Evolutionary conservation across 257 asterid species (phyloP), one percentile per base, ranked within the genome.

Genomic region (Lantana camara): DNA sequence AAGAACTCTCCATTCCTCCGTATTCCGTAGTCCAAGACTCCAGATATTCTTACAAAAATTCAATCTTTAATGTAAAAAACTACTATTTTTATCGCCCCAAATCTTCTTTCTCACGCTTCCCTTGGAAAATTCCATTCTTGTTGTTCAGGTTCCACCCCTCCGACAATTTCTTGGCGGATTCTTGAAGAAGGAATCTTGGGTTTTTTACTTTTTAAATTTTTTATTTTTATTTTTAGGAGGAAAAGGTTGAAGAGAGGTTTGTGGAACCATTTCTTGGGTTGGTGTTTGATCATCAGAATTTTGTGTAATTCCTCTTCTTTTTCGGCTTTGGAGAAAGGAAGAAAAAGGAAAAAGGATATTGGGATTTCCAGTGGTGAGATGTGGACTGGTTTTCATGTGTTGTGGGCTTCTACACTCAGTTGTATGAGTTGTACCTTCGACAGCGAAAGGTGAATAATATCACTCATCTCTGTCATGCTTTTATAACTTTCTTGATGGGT

Each of bases 341-440:
- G 12, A 24, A 30, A 12, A 34, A 15, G 16, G 1, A 30, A 12
- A 34, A 15, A 9, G 1, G 47, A 17, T 12, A 55, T 50, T 55
- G 73, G 65, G 15, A 45, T 63, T 69, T 35, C 64, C 42, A 32
- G 64, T 65, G 77, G 79, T 66, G 82, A 70, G 83, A 69, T 74
- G 83, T 74, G 81, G 74, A 77, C 74, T 76, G 78, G 59, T 59
- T 73, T 76, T 75, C 60, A 71, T 72, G 79, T 68, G 71, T 58
- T 47, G 70, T 67, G 82, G 55, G 51, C 68, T 67, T 75, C 77
- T 52, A 35, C 70, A 59, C 72, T 60, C 72, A 34, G 64, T 66
- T 69, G 41, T 30, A 19, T 69, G 66, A 35, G 66, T 59, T 69
- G 60, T 69, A 64, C 72, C 73, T 63, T 35, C 69, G 72, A 58